Conservation (phyloP, 2,329 filamentous ascomycete genomes). For the Coniochaeta sp. region DNA sequence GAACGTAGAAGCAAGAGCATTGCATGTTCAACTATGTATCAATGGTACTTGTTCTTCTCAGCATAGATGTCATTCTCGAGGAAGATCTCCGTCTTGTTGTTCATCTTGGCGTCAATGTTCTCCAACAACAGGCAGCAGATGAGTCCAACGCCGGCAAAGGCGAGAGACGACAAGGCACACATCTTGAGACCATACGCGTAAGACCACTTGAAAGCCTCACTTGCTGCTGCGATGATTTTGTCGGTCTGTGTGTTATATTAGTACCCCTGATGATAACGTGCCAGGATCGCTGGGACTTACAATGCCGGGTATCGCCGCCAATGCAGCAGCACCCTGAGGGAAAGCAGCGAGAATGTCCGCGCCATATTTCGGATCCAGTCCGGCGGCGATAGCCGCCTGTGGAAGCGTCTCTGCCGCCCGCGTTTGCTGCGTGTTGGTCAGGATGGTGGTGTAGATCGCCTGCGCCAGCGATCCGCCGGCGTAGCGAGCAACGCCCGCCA, state of each 20-base stretch:
- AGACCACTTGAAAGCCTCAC: slow-evolving; percentile 6
- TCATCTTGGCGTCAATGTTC: slow-evolving; percentile 25
- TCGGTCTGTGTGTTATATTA: background rate
- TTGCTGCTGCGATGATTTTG: slow-evolving; percentile 11
- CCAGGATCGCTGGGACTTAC: background rate
- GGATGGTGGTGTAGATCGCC: slow-evolving; percentile 30
- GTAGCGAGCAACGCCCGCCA: slow-evolving; percentile 33
- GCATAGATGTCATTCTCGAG: slow-evolving; percentile 22
- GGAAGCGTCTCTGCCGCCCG: slow-evolving; percentile 7
- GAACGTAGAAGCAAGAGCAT: too few species aligned
- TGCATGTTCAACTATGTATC: slow-evolving; percentile 1
- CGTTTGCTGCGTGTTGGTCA: slow-evolving; percentile 24
- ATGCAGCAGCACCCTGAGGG: background rate
- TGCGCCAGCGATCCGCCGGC: slow-evolving; percentile 32
- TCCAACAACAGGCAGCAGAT: slow-evolving; percentile 15
- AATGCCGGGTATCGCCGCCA: slow-evolving; percentile 3
- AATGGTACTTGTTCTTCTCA: slow-evolving; percentile 21
- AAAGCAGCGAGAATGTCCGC: background rate
- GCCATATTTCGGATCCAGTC: background rate
- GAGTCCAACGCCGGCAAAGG: slow-evolving; percentile 19
- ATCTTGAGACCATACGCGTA: slow-evolving; percentile 10
- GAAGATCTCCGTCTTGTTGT: slow-evolving; percentile 25
- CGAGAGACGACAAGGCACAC: slow-evolving; percentile 17
- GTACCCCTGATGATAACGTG: background rate
- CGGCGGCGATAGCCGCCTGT: slow-evolving; percentile 3